Evolutionary conservation across 129 eudicot species (phyloP), one percentile per base, ranked within the genome.

Genomic region (Arctium minus): DNA sequence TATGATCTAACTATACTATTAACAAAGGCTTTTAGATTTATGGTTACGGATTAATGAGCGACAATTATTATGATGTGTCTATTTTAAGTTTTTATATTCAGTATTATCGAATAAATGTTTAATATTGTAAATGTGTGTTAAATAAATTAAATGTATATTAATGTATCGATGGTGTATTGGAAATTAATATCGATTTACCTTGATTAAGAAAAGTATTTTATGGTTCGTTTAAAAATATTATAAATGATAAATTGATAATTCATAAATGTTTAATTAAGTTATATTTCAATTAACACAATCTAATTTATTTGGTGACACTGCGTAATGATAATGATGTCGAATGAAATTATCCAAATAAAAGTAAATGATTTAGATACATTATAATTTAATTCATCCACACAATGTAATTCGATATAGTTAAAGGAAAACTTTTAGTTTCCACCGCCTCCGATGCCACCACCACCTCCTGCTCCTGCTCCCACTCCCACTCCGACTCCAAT

Each of bases 401-500:
- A 46, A 31, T 79, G 18, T 9, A 31, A 33, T 70, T 46, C 32
- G 5, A 33, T 5, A 42, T 32, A 32, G 70, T 3, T 1, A 0
- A 4, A 80, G 4, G 31, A 18, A 48, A 37, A 79, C 31, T 42
- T 79, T 46, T 80, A 80, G 70, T 80, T 80, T 70, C 83, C 50
- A 1, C 53, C 29, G 0, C 68, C 68, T 17, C 68, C 68, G 9
- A 33, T 2, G 8, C 68, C 68, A 60, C 68, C 68, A 6, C 64
- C 64, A 11, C 35, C 56, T 1, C 56, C 56, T 0, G 56, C 56
- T 46, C 56, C 56, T 10, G 9, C 68, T 60, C 68, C 68, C 6
- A n/a, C 83, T 8, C 82, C 82, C 9, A 42, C 75, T 1, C 82
- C 82, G 8, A 79, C 82, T 29, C 81, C 81, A 65, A 78, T 78